Evolutionary conservation across 2,329 filamentous ascomycete species (phyloP).

Genomic region (Hymenoscyphus fraxineus): DNA sequence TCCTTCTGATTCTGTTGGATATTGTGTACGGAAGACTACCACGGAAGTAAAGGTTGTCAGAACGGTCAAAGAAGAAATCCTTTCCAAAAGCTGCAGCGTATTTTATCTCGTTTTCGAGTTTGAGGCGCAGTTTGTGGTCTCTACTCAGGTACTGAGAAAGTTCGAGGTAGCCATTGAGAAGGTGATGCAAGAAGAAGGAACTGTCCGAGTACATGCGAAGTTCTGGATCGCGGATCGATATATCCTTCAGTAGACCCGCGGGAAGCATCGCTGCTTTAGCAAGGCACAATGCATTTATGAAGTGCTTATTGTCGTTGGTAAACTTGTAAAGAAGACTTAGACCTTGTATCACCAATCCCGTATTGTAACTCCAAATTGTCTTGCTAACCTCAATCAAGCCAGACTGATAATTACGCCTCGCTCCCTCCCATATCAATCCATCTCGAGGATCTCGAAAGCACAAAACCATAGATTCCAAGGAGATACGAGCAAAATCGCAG

Average conservation of each 20-base stretch:
- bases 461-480: conserved; percentile 13
- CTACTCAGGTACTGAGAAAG: conserved; percentile 14
- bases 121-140: conserved; percentile 3
- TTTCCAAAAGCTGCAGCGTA: conserved; percentile 21
- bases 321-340: conserved; percentile 18
- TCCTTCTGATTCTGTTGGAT: conserved; percentile 14
- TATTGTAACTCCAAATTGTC: conserved; percentile 27
- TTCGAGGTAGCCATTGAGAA: conserved; percentile 21
- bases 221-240: conserved; percentile 6
- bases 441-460: conserved; percentile 21
- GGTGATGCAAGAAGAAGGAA: conserved; percentile 25
- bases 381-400: conserved; percentile 18
- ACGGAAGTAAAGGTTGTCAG: conserved; percentile 21
- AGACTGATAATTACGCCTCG: conserved; percentile 12
- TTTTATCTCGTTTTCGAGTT: conserved; percentile 12
- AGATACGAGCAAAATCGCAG: conserved; percentile 14
- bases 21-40: conserved; percentile 22
- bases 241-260: conserved; percentile 17
- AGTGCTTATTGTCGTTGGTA: conserved; percentile 9
- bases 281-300: conserved; percentile 18
- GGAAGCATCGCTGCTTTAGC: conserved; percentile 20
- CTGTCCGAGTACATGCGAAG: conserved; percentile 23
- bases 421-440: conserved; percentile 24
- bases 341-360: conserved; percentile 23
- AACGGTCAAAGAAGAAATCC: conserved; percentile 21